A percentile compares a stretch with the other conserved stretches of the same genome.
Evolutionary conservation across 768 basidiomycete genomes (phyloP).

Genomic region (Strobilomyces dryophilus): DNA sequence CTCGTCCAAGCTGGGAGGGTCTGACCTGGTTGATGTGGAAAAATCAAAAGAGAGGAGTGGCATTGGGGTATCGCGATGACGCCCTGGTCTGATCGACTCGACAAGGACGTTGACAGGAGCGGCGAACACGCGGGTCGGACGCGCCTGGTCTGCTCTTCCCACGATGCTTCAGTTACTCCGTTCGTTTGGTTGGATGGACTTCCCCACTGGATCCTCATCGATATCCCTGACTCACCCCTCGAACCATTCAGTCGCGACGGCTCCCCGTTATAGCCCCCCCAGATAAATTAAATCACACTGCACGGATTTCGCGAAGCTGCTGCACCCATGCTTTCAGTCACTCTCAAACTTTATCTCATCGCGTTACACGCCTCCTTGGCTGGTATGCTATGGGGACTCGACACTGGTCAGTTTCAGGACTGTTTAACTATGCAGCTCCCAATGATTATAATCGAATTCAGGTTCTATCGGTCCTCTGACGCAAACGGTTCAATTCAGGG

Average conservation of each 20-base stretch:
- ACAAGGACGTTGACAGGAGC: background rate
- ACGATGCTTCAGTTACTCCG: no score
- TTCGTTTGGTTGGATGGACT: no score
- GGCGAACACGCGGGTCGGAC: background rate
- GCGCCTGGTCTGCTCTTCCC: background rate
- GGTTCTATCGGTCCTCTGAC: conserved; percentile 42
- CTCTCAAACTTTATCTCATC: conserved; percentile 23
- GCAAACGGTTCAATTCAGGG: conserved; percentile 42
- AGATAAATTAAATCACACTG: background rate
- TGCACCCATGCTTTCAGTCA: background rate
- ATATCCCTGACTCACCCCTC: no score
- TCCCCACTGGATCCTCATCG: no score
- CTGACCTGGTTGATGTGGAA: conserved; percentile 11
- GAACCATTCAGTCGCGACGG: no score
- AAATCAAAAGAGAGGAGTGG: conserved; percentile 30
- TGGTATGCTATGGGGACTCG: conserved; percentile 31
- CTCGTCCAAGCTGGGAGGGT: conserved; percentile 18
- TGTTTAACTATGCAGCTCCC: background rate
- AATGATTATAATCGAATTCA: conserved; percentile 1
- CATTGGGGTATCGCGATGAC: conserved; percentile 15
- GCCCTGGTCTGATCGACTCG: background rate
- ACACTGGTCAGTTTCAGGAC: conserved; percentile 20
- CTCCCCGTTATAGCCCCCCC: background rate
- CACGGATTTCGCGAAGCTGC: background rate
- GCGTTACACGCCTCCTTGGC: conserved; percentile 25